Evolutionary conservation across 2,329 filamentous ascomycete genomes (phyloP).

Genomic region (Paramyrothecium sp.): DNA sequence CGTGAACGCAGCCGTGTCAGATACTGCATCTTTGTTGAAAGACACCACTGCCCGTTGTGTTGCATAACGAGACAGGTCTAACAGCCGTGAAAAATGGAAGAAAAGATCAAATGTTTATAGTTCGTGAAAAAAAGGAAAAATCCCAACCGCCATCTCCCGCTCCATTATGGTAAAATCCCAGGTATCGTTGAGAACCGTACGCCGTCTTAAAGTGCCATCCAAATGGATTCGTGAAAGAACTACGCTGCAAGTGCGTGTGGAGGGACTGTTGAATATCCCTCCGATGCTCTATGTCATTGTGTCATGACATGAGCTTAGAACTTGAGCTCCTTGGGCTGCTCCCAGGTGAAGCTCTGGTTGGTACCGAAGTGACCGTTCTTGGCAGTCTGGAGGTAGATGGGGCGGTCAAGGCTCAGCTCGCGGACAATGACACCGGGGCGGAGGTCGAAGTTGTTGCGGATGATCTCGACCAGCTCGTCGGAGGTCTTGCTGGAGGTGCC

Average conservation of each 20-base stretch:
- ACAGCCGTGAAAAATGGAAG: slow-evolving; percentile 16
- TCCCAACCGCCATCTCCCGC: slow-evolving; percentile 14
- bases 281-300: slow-evolving; percentile 10
- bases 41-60: slow-evolving; percentile 37
- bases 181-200: slow-evolving; percentile 49
- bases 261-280: slow-evolving; percentile 42
- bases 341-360: slow-evolving; percentile 97
- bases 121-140: slow-evolving; percentile 9
- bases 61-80: slow-evolving; percentile 29
- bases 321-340: slow-evolving; percentile 94
- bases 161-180: slow-evolving; percentile 26
- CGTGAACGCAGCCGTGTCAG: slow-evolving; percentile 32
- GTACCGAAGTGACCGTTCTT: slow-evolving; percentile 99
- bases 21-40: slow-evolving; percentile 45
- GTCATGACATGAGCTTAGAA: slow-evolving; percentile 60
- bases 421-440: slow-evolving; percentile 97
- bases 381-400: slow-evolving; percentile 97
- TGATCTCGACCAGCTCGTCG: slow-evolving; percentile 92
- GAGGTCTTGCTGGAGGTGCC: slow-evolving; percentile 88
- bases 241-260: slow-evolving; percentile 27
- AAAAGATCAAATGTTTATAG: slow-evolving; percentile 10
- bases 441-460: slow-evolving; percentile 95
- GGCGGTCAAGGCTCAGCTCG: slow-evolving; percentile 91
- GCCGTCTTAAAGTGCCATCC: slow-evolving; percentile 34
- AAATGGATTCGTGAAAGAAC: slow-evolving; percentile 37